Conservation (phyloP, 495 filamentous ascomycete genomes). For the Neurospora tetrasperma region DNA sequence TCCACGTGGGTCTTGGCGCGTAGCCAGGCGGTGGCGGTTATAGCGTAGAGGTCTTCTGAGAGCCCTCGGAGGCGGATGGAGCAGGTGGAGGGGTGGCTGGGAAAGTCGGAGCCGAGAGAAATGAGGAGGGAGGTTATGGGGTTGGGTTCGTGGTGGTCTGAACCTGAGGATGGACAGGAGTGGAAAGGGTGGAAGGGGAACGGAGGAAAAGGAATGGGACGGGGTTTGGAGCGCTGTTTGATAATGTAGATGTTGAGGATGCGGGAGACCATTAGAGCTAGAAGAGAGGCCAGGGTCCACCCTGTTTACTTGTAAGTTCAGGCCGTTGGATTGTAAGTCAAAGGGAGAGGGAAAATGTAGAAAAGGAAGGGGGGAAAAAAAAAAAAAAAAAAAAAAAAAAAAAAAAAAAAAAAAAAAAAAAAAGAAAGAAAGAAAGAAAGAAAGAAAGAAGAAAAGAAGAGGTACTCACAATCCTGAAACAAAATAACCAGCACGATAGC, state of each 20-base stretch:
- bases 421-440: no score
- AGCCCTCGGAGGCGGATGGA: slow-evolving; percentile 39
- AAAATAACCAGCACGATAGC: slow-evolving; percentile 31
- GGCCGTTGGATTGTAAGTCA: no score
- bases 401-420: no score
- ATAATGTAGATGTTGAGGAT: slow-evolving; percentile 45
- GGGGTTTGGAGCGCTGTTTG: slow-evolving; percentile 32
- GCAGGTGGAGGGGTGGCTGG: not conserved
- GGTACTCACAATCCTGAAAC: slow-evolving; percentile 33
- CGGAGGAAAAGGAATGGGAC: not conserved
- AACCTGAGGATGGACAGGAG: not conserved
- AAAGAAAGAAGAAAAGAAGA: no score
- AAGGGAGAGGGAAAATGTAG: no score
- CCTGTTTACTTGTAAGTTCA: slow-evolving; percentile 11
- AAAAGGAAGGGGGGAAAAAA: no score
- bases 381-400: no score
- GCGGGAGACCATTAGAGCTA: slow-evolving; percentile 41
- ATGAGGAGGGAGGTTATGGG: slow-evolving; percentile 10
- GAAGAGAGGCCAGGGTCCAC: slow-evolving; percentile 38
- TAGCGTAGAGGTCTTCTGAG: slow-evolving; percentile 46
- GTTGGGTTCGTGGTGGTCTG: slow-evolving; percentile 1
- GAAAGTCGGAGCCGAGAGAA: slow-evolving; percentile 19
- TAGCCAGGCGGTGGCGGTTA: slow-evolving; percentile 48
- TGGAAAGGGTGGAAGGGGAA: not conserved
- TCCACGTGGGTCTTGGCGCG: slow-evolving; percentile 40